These are phyloP conservation scores for Senna siamea DNA, from an alignment of 306 rosid genomes.

Conservation along the genomic window DNA sequence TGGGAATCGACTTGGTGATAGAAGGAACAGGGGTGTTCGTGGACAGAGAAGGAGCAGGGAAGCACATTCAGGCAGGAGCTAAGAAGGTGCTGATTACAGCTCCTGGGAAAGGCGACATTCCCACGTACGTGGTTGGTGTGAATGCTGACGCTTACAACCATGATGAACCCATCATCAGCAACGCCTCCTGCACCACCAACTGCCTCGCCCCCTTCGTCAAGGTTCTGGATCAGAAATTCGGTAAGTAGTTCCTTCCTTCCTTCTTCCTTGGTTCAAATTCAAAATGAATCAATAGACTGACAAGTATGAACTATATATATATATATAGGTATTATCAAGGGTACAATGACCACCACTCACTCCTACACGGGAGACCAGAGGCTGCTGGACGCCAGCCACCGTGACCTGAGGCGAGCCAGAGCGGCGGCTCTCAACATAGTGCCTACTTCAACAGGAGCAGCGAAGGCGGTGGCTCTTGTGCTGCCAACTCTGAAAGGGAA, in stretches of 20 bases:
- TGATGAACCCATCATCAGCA: constrained; percentile 85
- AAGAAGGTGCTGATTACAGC: constrained; percentile 98
- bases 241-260: constrained; percentile 36
- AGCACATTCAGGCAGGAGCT: constrained; percentile 91
- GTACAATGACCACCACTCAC: constrained; percentile 98
- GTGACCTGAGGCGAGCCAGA: constrained; percentile 91
- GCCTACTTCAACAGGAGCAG: constrained; percentile 98
- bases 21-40: constrained; percentile 99
- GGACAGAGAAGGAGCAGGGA: constrained; percentile 97
- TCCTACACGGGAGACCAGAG: constrained; percentile 99
- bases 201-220: constrained; percentile 99
- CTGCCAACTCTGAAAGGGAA: constrained; percentile 92
- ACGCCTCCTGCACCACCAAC: constrained; percentile 99
- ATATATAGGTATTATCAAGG: constrained; percentile 96
- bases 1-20: constrained; percentile 87
- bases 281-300: too few species aligned
- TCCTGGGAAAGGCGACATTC: constrained; percentile 98
- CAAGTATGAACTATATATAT: too few species aligned
- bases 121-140: constrained; percentile 95
- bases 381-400: constrained; percentile 98
- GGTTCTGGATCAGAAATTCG: constrained; percentile 93
- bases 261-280: not conserved
- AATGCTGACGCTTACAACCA: constrained; percentile 75
- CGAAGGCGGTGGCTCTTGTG: constrained; percentile 97
- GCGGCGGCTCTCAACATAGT: constrained; percentile 98